These are phyloP conservation scores for Rhynchospora breviuscula DNA, from an alignment of 176 grass and related monocot genomes.

Conservation along the genomic window DNA sequence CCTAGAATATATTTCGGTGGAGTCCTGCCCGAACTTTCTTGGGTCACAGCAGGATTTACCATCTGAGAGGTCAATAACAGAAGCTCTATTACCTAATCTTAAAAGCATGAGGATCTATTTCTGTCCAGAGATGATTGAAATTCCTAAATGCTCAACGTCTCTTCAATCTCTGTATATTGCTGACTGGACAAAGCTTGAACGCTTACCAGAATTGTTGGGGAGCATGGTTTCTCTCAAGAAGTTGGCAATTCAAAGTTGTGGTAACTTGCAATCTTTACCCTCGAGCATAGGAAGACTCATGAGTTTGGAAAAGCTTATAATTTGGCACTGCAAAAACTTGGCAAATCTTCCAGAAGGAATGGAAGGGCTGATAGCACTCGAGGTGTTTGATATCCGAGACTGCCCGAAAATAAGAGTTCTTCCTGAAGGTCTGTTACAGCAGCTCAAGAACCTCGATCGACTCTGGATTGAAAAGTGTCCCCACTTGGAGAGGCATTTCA, in stretches of 20 bases:
- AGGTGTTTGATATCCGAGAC: fast-evolving
- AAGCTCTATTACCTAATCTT: not conserved
- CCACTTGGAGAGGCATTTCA: not conserved
- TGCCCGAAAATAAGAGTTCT: not conserved
- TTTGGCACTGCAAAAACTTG: not conserved
- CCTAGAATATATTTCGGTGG: fast-evolving
- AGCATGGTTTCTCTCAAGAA: not conserved
- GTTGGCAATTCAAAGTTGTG: not conserved
- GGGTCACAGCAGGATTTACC: not conserved
- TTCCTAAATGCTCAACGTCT: too few species aligned
- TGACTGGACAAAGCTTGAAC: too few species aligned
- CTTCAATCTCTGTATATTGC: too few species aligned
- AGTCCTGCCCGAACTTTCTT: not conserved
- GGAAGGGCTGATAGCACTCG: not conserved
- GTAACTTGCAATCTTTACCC: not conserved
- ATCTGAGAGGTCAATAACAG: not conserved
- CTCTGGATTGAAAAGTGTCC: not conserved
- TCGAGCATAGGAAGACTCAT: not conserved
- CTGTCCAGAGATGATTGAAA: not conserved
- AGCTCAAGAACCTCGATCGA: not conserved
- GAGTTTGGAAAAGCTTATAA: fast-evolving
- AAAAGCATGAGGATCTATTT: fast-evolving
- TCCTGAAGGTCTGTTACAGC: not conserved
- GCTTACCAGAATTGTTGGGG: too few species aligned
- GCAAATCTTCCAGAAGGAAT: not conserved